These are phyloP conservation scores for Pseudocercospora musae DNA, from an alignment of 2,329 filamentous ascomycete genomes.

Conservation along the genomic window DNA sequence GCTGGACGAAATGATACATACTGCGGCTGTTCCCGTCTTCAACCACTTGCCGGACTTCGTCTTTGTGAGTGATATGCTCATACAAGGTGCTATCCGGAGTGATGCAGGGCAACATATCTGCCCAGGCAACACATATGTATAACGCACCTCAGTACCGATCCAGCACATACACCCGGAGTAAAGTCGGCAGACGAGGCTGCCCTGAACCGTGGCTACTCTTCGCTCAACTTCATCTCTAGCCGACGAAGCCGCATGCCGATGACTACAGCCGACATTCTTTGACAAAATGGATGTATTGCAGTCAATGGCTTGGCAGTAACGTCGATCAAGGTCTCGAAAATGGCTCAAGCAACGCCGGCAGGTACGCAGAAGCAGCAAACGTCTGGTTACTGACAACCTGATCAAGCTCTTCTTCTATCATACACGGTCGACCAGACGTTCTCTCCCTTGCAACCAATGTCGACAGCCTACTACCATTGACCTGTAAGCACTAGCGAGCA, in stretches of 20 bases:
- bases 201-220: not conserved
- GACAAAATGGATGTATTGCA: not conserved
- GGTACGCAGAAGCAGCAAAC: not conserved
- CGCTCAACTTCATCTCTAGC: not conserved
- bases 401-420: not conserved
- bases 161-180: not conserved
- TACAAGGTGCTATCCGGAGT: not conserved
- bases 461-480: not conserved
- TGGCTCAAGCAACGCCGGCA: not conserved
- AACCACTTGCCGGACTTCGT: not conserved
- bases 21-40: not conserved
- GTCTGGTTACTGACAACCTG: not conserved
- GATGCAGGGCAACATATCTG: not conserved
- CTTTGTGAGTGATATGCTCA: not conserved
- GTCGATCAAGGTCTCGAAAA: not conserved
- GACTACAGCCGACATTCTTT: not conserved
- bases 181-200: not conserved
- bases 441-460: not conserved
- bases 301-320: not conserved
- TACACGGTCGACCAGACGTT: not conserved
- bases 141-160: not conserved
- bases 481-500: not conserved
- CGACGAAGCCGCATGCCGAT: not conserved
- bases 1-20: not conserved
- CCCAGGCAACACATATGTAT: not conserved